Conservation (phyloP, 2,329 filamentous ascomycete species). For the Monilinia polystroma region DNA sequence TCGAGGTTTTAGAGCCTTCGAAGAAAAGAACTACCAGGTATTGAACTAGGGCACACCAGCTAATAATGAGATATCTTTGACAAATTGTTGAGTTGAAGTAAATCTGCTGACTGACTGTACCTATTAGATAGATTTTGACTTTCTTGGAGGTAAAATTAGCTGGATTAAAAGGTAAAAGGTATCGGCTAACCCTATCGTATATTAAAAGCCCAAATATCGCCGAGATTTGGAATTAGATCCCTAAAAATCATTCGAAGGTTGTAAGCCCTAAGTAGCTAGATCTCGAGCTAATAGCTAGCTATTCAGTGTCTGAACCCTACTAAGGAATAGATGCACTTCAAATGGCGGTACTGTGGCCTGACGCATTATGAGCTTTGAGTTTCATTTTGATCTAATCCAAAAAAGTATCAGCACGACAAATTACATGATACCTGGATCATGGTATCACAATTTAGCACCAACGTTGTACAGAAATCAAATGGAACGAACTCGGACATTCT, state of each 20-base stretch:
- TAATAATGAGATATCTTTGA: background rate
- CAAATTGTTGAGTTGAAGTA: background rate
- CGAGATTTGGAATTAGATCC: background rate
- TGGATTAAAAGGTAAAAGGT: background rate
- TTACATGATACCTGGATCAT: background rate
- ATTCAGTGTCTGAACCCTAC: background rate
- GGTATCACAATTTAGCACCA: background rate
- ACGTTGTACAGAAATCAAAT: background rate
- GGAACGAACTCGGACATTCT: background rate
- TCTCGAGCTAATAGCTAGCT: background rate
- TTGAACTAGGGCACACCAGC: background rate
- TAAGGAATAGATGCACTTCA: background rate
- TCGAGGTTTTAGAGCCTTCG: background rate
- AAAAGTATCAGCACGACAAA: background rate
- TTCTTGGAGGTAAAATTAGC: conserved; percentile 8
- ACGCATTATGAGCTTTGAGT: background rate
- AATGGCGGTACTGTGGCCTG: background rate
- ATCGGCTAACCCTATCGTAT: conserved; percentile 10
- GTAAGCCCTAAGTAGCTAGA: background rate
- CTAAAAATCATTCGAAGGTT: background rate
- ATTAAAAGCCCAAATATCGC: background rate
- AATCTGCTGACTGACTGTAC: too few relatives aligned
- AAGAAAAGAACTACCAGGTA: background rate
- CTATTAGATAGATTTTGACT: background rate
- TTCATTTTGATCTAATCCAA: background rate